These are phyloP conservation scores for Warburgia ugandensis DNA, from an alignment of 164 flowering plant genomes.

Conservation along the genomic window DNA sequence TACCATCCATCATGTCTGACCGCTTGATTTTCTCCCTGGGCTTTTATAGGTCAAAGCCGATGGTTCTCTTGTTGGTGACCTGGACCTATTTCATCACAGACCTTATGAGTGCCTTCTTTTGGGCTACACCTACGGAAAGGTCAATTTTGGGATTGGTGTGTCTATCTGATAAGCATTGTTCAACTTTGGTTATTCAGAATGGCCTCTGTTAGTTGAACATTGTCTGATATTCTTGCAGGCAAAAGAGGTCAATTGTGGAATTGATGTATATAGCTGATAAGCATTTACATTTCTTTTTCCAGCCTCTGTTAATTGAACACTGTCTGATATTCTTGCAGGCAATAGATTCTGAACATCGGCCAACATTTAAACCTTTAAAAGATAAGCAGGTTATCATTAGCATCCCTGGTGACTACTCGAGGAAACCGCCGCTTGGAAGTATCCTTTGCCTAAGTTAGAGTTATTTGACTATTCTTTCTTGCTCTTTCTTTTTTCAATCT, in stretches of 20 bases:
- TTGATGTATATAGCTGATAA: too few species aligned
- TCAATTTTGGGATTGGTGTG: slow-evolving; percentile 16
- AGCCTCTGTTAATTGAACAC: too few species aligned
- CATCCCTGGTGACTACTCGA: slow-evolving; percentile 86
- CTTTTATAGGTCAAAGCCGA: slow-evolving; percentile 62
- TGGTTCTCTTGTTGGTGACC: slow-evolving; percentile 68
- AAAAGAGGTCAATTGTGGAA: not conserved
- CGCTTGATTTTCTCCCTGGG: too few species aligned
- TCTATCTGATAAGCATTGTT: not conserved
- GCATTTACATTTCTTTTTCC: too few species aligned
- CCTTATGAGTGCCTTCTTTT: slow-evolving; percentile 91
- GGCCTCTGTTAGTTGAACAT: not conserved
- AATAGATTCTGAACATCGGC: slow-evolving; percentile 13
- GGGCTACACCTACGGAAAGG: slow-evolving; percentile 54
- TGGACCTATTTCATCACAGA: slow-evolving; percentile 87
- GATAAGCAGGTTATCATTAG: slow-evolving; percentile 64
- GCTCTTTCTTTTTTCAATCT: not conserved
- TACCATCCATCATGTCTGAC: too few species aligned
- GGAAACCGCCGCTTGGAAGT: slow-evolving; percentile 97
- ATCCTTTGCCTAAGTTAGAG: slow-evolving; percentile 15
- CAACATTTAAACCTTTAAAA: slow-evolving; percentile 19
- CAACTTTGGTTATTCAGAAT: not conserved
- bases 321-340: slow-evolving; percentile 23
- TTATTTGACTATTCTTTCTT: not conserved
- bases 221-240: not conserved